Evolutionary conservation across 1,139 yeast genomes (phyloP), one percentile per base, ranked within the genome.

Genomic region (Hemisphaericaspora lyxosophila): DNA sequence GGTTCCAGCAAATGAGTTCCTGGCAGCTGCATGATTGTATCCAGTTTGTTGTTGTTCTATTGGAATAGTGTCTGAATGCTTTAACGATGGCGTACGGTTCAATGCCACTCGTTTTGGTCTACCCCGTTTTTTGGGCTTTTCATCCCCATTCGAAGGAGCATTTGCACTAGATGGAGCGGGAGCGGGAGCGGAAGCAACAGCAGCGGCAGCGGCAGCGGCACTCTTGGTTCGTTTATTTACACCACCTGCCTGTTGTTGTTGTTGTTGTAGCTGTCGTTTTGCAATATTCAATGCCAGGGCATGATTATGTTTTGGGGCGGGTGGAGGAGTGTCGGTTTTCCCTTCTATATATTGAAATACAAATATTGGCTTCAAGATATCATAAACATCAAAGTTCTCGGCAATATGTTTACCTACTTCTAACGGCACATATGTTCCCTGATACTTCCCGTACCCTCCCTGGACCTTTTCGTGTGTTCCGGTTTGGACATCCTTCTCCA

Each of bases 381-480:
- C 85, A 43, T 71, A 73, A 1, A 90, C 96, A 1, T 77, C 82
- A 53, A 86, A 90, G 51, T 80, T 82, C 35, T 67, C 68, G 2
- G 96, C 95, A 25, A 86, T 64, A 6, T 74, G 71, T 1, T 73
- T 75, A 0, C 90, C 87, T 23, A 84, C 63, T 19, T 75, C 74
- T 44, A 77, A 66, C 0, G 96, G 95, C 16, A 89, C 84, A 88
- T 96, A 92, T 0, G 97, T 87, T 1, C 97, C 97, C 62, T 90
- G 97, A 58, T 86, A 87, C 55, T 88, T 85, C 11, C 97, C 97
- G 56, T 89, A 87, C 0, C 96, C 97, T 33, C 96, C 97, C 62
- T 89, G 96, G 9, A 90, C 92, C 57, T 89, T 90, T 57, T 90
- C 97, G 59, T 88, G 96, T 28, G 70, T 70, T 20, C 95, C 95